Evolutionary conservation across 257 asterid species (phyloP).

Genomic region (Petrea volubilis): DNA sequence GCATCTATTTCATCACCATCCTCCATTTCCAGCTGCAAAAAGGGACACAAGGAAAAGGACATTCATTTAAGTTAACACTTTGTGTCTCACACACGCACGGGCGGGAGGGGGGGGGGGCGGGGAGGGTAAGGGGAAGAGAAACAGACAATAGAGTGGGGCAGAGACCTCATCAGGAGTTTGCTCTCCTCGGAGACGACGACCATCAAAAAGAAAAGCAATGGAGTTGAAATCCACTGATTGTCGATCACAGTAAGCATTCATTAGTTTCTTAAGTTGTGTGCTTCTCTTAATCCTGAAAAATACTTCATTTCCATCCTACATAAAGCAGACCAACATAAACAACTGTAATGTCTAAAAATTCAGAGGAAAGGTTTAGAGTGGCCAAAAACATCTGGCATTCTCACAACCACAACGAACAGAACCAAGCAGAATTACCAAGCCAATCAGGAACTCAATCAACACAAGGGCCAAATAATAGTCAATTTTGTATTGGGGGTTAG

Average conservation of each 20-base stretch:
- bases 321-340: background rate
- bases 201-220: conserved; percentile 56
- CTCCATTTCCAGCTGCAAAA: conserved; percentile 47
- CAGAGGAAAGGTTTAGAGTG: too few relatives aligned
- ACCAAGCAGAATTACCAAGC: too few relatives aligned
- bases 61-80: background rate
- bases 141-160: too few relatives aligned
- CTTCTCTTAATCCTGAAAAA: conserved; percentile 57
- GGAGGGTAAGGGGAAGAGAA: background rate
- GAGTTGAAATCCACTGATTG: conserved; percentile 43
- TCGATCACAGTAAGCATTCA: conserved; percentile 54
- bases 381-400: too few relatives aligned
- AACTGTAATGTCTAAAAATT: too few relatives aligned
- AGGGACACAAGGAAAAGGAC: background rate
- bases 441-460: too few relatives aligned
- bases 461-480: too few relatives aligned
- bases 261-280: conserved; percentile 50
- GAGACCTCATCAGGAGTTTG: conserved; percentile 53
- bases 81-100: too few relatives aligned
- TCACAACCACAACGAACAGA: too few relatives aligned
- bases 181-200: conserved; percentile 53
- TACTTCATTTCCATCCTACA: conserved; percentile 54
- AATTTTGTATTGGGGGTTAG: too few relatives aligned
- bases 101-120: too few relatives aligned
- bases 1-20: conserved; percentile 57